A percentile compares a stretch with the other conserved stretches of the same genome.
phyloP scores from a whole-genome alignment of 176 grass and related monocot genomes.

The Aegilops tauschii region DNA sequence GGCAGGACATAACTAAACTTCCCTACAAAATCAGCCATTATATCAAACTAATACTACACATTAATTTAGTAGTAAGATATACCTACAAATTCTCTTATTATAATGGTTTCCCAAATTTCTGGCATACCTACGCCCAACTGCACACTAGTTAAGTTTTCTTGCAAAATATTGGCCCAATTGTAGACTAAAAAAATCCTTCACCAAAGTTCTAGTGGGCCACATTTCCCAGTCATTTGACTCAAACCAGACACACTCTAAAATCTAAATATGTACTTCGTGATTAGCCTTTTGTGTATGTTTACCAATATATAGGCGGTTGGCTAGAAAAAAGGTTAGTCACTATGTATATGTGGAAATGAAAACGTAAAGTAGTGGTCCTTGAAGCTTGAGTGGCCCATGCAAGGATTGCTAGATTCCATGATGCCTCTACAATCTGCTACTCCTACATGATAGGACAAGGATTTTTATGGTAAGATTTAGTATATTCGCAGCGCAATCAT shows the following conservation, averaged over 20 bases:
- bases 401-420: background rate
- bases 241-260: background rate
- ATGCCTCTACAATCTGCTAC: background rate
- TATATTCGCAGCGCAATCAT: constrained; percentile 29
- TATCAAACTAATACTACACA: no score
- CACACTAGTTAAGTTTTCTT: no score
- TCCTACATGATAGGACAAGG: background rate
- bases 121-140: no score
- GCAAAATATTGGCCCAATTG: no score
- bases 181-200: background rate
- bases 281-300: background rate
- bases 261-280: background rate
- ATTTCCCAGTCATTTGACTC: background rate
- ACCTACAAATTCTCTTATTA: no score
- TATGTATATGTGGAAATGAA: background rate
- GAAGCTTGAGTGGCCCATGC: background rate
- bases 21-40: no score
- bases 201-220: no score
- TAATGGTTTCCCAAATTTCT: no score
- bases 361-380: background rate
- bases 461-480: constrained; percentile 30
- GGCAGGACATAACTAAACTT: no score
- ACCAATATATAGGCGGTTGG: background rate
- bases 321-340: background rate
- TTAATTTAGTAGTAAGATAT: no score